Base-by-base conservation (phyloP, 2,329 filamentous ascomycete species). In the Zymoseptoria crescenta region DNA sequence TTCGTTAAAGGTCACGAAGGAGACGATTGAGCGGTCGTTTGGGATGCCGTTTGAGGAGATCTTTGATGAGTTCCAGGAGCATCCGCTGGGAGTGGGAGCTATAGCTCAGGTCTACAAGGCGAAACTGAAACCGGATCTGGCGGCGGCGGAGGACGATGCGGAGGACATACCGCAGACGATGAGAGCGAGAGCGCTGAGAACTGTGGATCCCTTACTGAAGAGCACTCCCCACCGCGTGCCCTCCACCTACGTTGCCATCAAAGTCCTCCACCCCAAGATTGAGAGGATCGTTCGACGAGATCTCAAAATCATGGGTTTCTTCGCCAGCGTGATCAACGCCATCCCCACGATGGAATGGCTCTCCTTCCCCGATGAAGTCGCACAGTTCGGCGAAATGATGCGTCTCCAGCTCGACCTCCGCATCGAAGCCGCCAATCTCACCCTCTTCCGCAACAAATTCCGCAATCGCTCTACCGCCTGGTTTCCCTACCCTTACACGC, bases 321-420 rank as follows among this genome's bases (percentile, higher is more conserved):
- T 99, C 70, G 94, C 94, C 16, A 81, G 84, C 0, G 70, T 88
- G 5, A 86, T 99, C 66, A 96, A 97, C 74, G 77, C 83, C 1
- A 87, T 99, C 30, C 94, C 94, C 0, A 96, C 92, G 0, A 94
- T 99, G 70, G 91, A 97, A 74, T 99, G 94, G 94, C 81, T 99
- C 5, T 96, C 93, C 0, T 84, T 99, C 8, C 94, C 94, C 0
- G 93, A 96, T 66, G 94, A 99, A 73, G 94, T 97, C 2, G 76
- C 81, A 13, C 91, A 97, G 69, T 99, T 99, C 70, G 93, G 92
- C 24, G 89, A 95, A 71, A 99, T 99, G 94, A 99, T 99, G 94
- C 87, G 87, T 68, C 79, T 97, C n/a, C 94, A 99, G 72, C 80
- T 99, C 2, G 94, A 99, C 74, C 81, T 99, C 41, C 87, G 94